These are phyloP conservation scores for Pythium phragmiticola DNA, from an alignment of 352 stramenopile species.

Conservation along the genomic window DNA sequence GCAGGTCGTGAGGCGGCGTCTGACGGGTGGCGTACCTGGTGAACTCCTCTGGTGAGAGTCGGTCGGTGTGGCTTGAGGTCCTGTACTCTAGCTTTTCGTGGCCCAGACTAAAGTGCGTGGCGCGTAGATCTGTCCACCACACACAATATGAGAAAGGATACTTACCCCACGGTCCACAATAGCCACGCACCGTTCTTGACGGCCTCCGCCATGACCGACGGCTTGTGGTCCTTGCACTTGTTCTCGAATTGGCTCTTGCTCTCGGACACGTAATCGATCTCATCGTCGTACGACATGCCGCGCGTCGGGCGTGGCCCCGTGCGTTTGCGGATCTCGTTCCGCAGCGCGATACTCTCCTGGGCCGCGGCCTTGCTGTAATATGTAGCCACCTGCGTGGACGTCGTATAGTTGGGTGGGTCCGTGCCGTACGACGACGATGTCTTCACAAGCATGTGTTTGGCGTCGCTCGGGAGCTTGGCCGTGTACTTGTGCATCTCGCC, in stretches of 20 bases:
- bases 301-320: slow-evolving; percentile 52
- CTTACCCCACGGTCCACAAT: neutral
- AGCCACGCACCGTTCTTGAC: slow-evolving; percentile 63
- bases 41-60: slow-evolving; percentile 59
- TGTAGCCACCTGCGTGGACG: slow-evolving; percentile 66
- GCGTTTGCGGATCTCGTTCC: slow-evolving; percentile 66
- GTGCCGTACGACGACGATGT: slow-evolving; percentile 60
- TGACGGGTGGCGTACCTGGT: slow-evolving; percentile 43
- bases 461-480: slow-evolving; percentile 42
- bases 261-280: slow-evolving; percentile 78
- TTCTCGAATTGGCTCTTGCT: slow-evolving; percentile 69
- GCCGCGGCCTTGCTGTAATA: slow-evolving; percentile 62
- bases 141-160: neutral
- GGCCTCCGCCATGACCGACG: slow-evolving; percentile 67
- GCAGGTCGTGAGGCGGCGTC: slow-evolving; percentile 55
- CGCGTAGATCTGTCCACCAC: slow-evolving; percentile 50
- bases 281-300: slow-evolving; percentile 75
- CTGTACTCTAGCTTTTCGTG: slow-evolving; percentile 65
- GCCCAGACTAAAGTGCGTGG: slow-evolving; percentile 73
- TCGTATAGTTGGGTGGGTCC: slow-evolving; percentile 51
- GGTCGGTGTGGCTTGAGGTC: slow-evolving; percentile 65
- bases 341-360: slow-evolving; percentile 51
- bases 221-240: slow-evolving; percentile 69
- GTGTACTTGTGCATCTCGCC: slow-evolving; percentile 67
- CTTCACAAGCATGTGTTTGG: slow-evolving; percentile 56